A percentile compares a stretch with the other conserved stretches of the same genome.
Evolutionary conservation across 805 yeast genomes (phyloP).

Genomic region (Starmerella scarabaei): DNA sequence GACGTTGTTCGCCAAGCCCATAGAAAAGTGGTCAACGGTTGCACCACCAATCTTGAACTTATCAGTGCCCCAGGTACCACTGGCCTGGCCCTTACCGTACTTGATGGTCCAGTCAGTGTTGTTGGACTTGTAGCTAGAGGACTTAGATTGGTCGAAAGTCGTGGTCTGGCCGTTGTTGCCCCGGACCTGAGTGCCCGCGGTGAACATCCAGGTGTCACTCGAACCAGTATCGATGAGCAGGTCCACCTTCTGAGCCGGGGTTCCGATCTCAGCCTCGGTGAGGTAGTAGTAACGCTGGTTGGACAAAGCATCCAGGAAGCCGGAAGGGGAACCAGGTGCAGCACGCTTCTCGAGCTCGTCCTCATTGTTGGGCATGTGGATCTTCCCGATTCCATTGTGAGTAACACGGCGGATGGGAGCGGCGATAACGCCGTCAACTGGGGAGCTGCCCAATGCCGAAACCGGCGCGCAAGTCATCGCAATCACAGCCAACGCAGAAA

Average conservation of each 20-base stretch:
- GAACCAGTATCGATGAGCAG: constrained; percentile 68
- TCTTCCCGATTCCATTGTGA: constrained; percentile 11
- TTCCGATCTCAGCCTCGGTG: constrained; percentile 37
- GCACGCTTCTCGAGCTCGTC: constrained; percentile 6
- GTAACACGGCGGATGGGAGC: constrained; percentile 8
- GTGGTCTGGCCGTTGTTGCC: constrained; percentile 13
- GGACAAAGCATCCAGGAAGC: constrained; percentile 19
- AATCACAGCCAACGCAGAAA: constrained; percentile 7
- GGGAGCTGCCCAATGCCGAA: background rate
- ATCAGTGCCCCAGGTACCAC: constrained; percentile 55
- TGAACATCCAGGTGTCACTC: constrained; percentile 55
- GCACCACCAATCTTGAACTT: constrained; percentile 42
- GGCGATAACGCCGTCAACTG: constrained; percentile 11
- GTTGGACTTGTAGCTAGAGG: constrained; percentile 23
- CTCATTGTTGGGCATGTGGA: constrained; percentile 8
- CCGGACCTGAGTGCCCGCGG: constrained; percentile 23
- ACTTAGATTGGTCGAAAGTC: constrained; percentile 22
- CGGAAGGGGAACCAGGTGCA: background rate
- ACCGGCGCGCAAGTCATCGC: constrained; percentile 7
- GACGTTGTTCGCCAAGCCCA: constrained; percentile 57
- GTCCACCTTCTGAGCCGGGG: constrained; percentile 41
- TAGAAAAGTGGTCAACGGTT: constrained; percentile 41
- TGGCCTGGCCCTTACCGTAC: constrained; percentile 40
- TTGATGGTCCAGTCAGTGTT: constrained; percentile 24
- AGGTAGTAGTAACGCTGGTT: constrained; percentile 28